These are phyloP conservation scores for Penicillium sp. DNA, from an alignment of 2,329 filamentous ascomycete genomes.

Conservation along the genomic window DNA sequence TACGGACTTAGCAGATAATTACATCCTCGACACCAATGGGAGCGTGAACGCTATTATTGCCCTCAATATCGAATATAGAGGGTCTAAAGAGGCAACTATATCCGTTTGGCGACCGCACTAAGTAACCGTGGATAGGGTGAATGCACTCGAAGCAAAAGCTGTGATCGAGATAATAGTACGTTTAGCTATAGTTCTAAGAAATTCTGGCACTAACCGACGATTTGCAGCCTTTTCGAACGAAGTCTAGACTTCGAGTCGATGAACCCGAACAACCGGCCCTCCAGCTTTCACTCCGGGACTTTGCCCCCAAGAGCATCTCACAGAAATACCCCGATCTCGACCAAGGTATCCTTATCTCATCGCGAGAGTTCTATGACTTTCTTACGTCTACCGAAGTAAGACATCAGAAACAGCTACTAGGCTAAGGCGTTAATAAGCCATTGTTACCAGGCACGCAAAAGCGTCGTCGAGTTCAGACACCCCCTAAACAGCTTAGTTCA, in stretches of 20 bases:
- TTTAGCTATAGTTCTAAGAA: background rate
- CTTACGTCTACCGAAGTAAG: background rate
- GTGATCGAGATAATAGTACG: background rate
- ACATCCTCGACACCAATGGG: constrained; percentile 4
- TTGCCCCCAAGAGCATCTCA: background rate
- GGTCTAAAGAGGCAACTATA: constrained; percentile 5
- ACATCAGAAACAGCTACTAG: no score
- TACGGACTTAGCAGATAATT: constrained; percentile 6
- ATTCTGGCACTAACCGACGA: background rate
- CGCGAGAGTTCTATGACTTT: constrained; percentile 8
- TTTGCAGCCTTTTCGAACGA: constrained; percentile 7
- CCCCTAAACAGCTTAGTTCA: no score
- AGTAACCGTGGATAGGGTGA: background rate
- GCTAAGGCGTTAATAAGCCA: no score
- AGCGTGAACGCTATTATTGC: constrained; percentile 6
- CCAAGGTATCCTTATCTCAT: constrained; percentile 6
- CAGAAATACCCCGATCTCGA: background rate
- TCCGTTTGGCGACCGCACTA: constrained; percentile 5
- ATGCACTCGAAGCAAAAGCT: background rate
- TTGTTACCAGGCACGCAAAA: no score
- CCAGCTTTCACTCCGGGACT: constrained; percentile 1
- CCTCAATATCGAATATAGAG: constrained; percentile 4
- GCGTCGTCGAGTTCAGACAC: no score
- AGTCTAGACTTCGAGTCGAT: constrained; percentile 1
- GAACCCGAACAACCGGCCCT: background rate